Conservation (phyloP, 495 filamentous ascomycete species). For the Pseudoneurospora amorphoporcata region DNA sequence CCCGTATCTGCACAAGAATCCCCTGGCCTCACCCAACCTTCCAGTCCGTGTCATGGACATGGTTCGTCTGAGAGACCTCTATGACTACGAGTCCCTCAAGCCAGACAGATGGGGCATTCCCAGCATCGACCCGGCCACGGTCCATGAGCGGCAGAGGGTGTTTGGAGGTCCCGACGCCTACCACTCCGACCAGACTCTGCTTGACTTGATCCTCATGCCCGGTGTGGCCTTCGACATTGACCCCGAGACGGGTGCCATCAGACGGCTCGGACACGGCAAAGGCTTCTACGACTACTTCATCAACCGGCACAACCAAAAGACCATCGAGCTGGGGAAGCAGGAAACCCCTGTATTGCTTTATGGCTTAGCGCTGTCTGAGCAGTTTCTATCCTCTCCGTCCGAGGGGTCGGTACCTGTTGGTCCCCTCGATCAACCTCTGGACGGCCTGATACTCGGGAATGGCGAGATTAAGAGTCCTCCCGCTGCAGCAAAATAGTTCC, state of each 20-base stretch:
- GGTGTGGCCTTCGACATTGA: slow-evolving; percentile 81
- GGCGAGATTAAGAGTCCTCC: slow-evolving; percentile 31
- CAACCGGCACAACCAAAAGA: slow-evolving; percentile 50
- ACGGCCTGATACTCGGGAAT: slow-evolving; percentile 36
- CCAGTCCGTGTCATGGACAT: slow-evolving; percentile 80
- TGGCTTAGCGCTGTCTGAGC: slow-evolving; percentile 81
- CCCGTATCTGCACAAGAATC: slow-evolving; percentile 67
- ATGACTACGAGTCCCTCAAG: slow-evolving; percentile 65
- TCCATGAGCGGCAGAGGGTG: slow-evolving; percentile 54
- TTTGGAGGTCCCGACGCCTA: slow-evolving; percentile 46
- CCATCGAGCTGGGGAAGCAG: slow-evolving; percentile 27
- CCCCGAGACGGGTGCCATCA: slow-evolving; percentile 37
- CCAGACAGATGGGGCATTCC: slow-evolving; percentile 91
- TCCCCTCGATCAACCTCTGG: slow-evolving; percentile 36
- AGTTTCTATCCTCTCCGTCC: slow-evolving; percentile 51
- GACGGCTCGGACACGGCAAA: slow-evolving; percentile 85
- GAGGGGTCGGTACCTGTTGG: slow-evolving; percentile 30
- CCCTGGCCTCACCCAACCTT: slow-evolving; percentile 27
- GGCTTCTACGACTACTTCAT: slow-evolving; percentile 96
- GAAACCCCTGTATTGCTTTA: slow-evolving; percentile 50
- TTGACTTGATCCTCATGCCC: slow-evolving; percentile 86
- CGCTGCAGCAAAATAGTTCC: neutral
- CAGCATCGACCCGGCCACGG: slow-evolving; percentile 51
- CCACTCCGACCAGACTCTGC: slow-evolving; percentile 33
- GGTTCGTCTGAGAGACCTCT: slow-evolving; percentile 60